A percentile compares a stretch with the other conserved stretches of the same genome.
Conservation (phyloP, 225 moss, liverwort and hornwort genomes). For the Takakia lepidozioides region DNA sequence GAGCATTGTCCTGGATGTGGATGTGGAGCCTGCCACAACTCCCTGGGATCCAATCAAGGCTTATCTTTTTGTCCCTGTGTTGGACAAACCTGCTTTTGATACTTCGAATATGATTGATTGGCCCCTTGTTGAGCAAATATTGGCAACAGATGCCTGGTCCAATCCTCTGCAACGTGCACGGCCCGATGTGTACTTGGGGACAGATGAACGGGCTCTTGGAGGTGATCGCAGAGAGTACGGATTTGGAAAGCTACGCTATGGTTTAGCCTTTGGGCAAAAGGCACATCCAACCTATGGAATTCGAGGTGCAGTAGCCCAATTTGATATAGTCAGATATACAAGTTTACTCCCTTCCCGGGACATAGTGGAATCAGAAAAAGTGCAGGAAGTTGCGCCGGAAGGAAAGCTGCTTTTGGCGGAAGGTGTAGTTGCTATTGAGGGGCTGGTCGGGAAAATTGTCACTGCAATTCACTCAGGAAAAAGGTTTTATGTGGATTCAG, state of each 20-base stretch:
- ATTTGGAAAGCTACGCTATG: constrained; percentile 82
- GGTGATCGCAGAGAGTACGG: constrained; percentile 99
- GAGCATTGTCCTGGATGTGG: constrained; percentile 97
- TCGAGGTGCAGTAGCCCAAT: constrained; percentile 86
- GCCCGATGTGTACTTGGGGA: constrained; percentile 93
- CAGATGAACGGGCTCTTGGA: constrained; percentile 97
- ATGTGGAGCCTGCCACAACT: constrained; percentile 88
- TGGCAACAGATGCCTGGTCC: constrained; percentile 74
- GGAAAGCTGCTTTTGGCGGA: constrained; percentile 88
- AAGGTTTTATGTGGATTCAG: constrained; percentile 94
- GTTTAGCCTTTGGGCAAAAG: constrained; percentile 72
- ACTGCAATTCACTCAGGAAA: constrained; percentile 99
- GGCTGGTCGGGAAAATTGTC: constrained; percentile 83
- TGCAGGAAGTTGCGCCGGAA: constrained; percentile 69
- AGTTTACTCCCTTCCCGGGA: constrained; percentile 74
- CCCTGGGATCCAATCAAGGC: constrained; percentile 99
- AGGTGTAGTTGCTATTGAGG: constrained; percentile 70
- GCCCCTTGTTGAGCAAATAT: constrained; percentile 52
- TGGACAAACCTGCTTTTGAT: constrained; percentile 28
- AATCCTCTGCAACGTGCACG: constrained; percentile 97
- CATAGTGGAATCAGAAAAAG: constrained; percentile 36
- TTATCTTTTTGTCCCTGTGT: constrained; percentile 92
- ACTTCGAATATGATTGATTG: constrained; percentile 62
- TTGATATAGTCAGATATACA: constrained; percentile 86
- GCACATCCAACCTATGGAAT: constrained; percentile 98